Evolutionary conservation across 176 grass and related monocot species (phyloP).

Genomic region (Oryza glumipatula): DNA sequence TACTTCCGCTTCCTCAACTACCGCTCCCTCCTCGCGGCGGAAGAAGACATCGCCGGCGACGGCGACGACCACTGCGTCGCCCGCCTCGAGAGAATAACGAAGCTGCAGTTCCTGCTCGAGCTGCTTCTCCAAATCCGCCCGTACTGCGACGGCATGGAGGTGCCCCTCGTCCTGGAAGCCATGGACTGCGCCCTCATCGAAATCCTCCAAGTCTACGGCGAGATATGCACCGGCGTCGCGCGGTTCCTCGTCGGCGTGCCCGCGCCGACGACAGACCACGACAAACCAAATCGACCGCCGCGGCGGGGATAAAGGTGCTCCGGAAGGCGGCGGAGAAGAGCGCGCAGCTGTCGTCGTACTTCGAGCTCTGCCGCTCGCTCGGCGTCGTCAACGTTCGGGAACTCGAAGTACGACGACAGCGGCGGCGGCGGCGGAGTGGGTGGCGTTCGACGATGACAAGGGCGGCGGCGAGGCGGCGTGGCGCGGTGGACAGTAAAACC

Average conservation of each 20-base stretch:
- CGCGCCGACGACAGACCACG: background rate
- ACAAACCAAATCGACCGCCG: background rate
- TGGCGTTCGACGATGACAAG: constrained; percentile 2
- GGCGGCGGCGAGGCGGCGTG: no score
- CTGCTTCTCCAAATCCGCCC: constrained; percentile 62
- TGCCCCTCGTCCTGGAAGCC: constrained; percentile 55
- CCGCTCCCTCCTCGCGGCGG: constrained; percentile 44
- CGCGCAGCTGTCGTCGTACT: constrained; percentile 45
- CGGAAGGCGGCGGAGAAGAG: constrained; percentile 44
- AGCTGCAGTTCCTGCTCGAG: constrained; percentile 48
- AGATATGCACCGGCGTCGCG: constrained; percentile 47
- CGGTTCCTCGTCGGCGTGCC: constrained; percentile 44
- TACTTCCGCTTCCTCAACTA: constrained; percentile 63
- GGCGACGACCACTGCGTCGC: background rate
- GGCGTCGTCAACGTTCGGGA: constrained; percentile 52
- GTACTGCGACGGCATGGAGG: constrained; percentile 47
- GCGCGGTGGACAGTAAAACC: no score
- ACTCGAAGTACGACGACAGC: constrained; percentile 14
- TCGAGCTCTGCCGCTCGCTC: constrained; percentile 52
- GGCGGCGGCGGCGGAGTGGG: constrained; percentile 8
- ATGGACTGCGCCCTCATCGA: constrained; percentile 66
- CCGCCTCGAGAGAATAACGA: constrained; percentile 25
- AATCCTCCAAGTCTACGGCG: constrained; percentile 49
- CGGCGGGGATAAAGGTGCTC: constrained; percentile 31
- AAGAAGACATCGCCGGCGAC: background rate